Evolutionary conservation across 257 asterid species (phyloP).

Genomic region (Capsicum chinense): DNA sequence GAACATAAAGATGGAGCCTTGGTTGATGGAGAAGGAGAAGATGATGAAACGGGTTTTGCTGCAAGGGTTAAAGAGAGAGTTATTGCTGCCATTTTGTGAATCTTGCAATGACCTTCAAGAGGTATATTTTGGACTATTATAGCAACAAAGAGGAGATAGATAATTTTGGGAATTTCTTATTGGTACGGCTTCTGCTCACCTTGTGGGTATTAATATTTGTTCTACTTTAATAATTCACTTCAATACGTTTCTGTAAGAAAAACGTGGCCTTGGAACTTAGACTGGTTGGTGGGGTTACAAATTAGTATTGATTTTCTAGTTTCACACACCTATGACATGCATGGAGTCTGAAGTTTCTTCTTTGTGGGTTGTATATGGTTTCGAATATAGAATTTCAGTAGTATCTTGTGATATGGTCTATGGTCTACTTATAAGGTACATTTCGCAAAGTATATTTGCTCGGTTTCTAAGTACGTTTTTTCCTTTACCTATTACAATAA

Average conservation of each 20-base stretch:
- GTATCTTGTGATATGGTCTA: too few species aligned
- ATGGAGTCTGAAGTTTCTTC: too few species aligned
- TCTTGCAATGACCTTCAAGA: neutral
- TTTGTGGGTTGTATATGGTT: too few species aligned
- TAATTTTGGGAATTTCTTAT: slow-evolving; percentile 20
- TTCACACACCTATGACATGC: neutral
- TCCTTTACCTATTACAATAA: too few species aligned
- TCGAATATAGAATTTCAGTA: too few species aligned
- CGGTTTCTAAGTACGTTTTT: too few species aligned
- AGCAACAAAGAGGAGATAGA: neutral
- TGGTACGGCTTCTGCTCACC: slow-evolving; percentile 11
- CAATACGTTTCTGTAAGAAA: neutral
- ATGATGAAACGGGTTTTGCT: neutral
- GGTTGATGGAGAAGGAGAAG: slow-evolving; percentile 15
- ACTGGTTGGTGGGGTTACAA: neutral
- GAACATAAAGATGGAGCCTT: slow-evolving; percentile 47
- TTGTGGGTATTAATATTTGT: slow-evolving; percentile 16
- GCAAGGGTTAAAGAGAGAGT: slow-evolving; percentile 13
- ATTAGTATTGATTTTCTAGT: neutral
- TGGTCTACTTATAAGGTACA: too few species aligned
- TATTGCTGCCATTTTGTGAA: slow-evolving; percentile 28
- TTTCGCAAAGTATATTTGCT: too few species aligned
- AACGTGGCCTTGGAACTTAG: neutral
- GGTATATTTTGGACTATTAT: too few species aligned
- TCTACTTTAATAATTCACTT: neutral